Percentiles rank a stretch among this genome's conserved stretches.
Evolutionary conservation across 2,329 filamentous ascomycete species (phyloP).

Genomic region (Sodiomyces alkalinus): DNA sequence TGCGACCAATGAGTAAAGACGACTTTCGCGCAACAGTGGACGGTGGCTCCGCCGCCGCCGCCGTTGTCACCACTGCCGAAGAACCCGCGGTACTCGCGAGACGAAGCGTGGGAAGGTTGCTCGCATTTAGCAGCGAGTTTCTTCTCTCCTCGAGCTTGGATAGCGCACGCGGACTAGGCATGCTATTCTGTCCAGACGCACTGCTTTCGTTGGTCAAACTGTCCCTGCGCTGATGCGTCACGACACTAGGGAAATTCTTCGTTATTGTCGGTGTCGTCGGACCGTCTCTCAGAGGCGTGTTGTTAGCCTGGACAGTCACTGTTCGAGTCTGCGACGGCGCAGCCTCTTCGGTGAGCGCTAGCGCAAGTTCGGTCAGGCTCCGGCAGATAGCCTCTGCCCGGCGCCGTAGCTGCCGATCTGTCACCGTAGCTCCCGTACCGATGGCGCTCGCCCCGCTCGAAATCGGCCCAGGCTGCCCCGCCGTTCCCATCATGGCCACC

Average conservation of each 20-base stretch:
- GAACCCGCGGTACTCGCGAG: constrained; percentile 20
- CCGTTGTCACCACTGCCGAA: constrained; percentile 11
- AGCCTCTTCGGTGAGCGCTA: constrained; percentile 58
- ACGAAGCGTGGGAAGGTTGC: constrained; percentile 30
- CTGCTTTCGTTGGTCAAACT: constrained; percentile 25
- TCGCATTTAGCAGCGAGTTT: constrained; percentile 27
- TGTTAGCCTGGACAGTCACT: constrained; percentile 8
- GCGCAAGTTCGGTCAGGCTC: constrained; percentile 79
- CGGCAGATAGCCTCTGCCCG: constrained; percentile 90
- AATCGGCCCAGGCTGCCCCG: constrained; percentile 52
- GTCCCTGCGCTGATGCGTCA: constrained; percentile 23
- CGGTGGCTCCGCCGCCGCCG: not conserved
- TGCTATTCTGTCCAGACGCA: constrained; percentile 16
- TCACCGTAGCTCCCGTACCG: constrained; percentile 36
- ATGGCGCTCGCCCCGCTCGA: constrained; percentile 51
- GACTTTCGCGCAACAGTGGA: constrained; percentile 35
- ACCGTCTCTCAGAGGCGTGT: constrained; percentile 11
- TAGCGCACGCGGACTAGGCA: constrained; percentile 29
- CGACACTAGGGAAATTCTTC: constrained; percentile 19
- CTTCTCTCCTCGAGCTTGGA: constrained; percentile 40
- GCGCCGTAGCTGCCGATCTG: constrained; percentile 73
- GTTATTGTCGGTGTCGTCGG: constrained; percentile 29
- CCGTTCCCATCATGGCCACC: constrained; percentile 60
- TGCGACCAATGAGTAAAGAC: constrained; percentile 30
- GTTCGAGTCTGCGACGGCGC: constrained; percentile 16